A percentile compares a stretch with the other conserved stretches of the same genome.
These are phyloP conservation scores for Tephrocybe sp. DNA, from an alignment of 768 basidiomycete genomes.

Conservation along the genomic window DNA sequence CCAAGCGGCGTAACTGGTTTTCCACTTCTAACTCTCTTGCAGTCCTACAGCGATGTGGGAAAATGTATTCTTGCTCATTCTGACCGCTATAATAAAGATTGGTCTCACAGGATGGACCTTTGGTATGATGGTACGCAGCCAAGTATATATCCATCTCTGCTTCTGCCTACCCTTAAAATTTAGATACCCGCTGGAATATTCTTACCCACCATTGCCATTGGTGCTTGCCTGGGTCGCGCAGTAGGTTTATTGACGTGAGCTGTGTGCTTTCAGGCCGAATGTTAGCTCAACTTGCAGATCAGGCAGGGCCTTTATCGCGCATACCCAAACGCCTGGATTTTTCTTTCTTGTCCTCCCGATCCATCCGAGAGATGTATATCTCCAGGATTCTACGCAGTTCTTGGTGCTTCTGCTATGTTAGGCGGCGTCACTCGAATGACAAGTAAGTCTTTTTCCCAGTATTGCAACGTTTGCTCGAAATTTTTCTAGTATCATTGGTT, in stretches of 20 bases:
- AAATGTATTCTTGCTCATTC: slow-evolving; percentile 64
- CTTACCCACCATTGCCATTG: slow-evolving; percentile 73
- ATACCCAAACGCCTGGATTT: slow-evolving; percentile 70
- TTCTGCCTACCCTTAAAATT: neutral
- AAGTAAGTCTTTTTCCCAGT: slow-evolving; percentile 37
- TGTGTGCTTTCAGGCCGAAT: neutral
- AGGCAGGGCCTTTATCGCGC: slow-evolving; percentile 69
- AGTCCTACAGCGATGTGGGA: slow-evolving; percentile 68
- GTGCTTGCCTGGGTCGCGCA: slow-evolving; percentile 71
- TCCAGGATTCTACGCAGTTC: slow-evolving; percentile 76
- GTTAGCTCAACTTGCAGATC: slow-evolving; percentile 1
- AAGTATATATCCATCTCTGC: neutral
- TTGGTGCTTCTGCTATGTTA: slow-evolving; percentile 75
- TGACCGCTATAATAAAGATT: slow-evolving; percentile 64
- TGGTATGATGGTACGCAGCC: slow-evolving; percentile 65
- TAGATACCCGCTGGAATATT: slow-evolving; percentile 79
- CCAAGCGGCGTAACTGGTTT: slow-evolving; percentile 1
- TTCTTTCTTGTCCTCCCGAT: slow-evolving; percentile 72
- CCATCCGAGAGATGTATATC: slow-evolving; percentile 67
- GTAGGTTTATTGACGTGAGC: slow-evolving; percentile 67
- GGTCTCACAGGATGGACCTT: slow-evolving; percentile 75
- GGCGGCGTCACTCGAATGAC: slow-evolving; percentile 80
- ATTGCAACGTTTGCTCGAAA: neutral
- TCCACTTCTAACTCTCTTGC: slow-evolving; percentile 1
- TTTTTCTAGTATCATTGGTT: slow-evolving; percentile 62